Evolutionary conservation across 495 filamentous ascomycete genomes (phyloP), one percentile per base, ranked within the genome.

Genomic region (Aspergillus conjunctus): DNA sequence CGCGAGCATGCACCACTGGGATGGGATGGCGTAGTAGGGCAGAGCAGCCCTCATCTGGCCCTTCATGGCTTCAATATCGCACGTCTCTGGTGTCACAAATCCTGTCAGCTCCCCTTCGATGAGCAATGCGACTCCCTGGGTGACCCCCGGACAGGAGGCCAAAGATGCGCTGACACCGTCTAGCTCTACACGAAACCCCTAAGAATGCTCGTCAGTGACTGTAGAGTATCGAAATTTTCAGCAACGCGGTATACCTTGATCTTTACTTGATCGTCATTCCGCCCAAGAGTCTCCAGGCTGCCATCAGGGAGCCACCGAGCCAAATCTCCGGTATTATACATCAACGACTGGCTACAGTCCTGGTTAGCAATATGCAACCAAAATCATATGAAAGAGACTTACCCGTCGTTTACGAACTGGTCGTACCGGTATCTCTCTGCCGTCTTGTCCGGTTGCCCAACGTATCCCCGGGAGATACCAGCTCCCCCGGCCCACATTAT

Each of bases 101-200:
- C 56, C 56, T 7, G 34, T 44, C 1, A 59, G n/a, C 44, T 59
- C 45, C 7, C 48, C 56, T 12, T 21, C 21, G 18, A 59, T 26
- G 9, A 59, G 30, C 31, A 59, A 22, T 12, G 48, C 56, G 45
- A 37, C 49, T 22, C 46, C 56, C 43, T 43, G 46, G 10, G 51
- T 18, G 21, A 59, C 48, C 2, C 14, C 21, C 14, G 56, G 56
- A 22, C 30, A 52, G 17, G 56, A 39, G 39, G 48, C 48, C 14
- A 59, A 30, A 20, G 45, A 59, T 9, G 56, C 56, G 30, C 56
- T 59, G 45, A 59, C 56, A 9, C 56, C 56, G 48, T 59, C 56
- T 15, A 59, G 56, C 48, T 59, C 56, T 9, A 59, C 56, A 37
- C 56, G 46, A 18, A 59, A 59, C 14, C 56, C 56, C 56, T 59